A percentile compares a stretch with the other conserved stretches of the same genome.
Conservation (phyloP, 768 basidiomycete genomes). For the Crepidotus variabilis region DNA sequence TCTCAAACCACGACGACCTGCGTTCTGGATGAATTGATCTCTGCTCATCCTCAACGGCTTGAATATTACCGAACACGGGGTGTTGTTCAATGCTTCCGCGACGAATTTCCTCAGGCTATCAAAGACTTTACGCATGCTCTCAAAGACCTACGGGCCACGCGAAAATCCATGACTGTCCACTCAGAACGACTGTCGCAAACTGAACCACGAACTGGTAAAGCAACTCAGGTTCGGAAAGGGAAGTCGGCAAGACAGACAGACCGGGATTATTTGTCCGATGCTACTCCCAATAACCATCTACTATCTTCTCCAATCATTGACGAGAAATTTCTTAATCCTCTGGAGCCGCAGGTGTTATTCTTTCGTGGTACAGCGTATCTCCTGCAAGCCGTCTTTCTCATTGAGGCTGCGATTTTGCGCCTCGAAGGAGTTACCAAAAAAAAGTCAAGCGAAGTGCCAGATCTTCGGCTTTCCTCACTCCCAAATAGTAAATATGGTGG, state of each 20-base stretch:
- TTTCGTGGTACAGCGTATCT: slow-evolving; percentile 80
- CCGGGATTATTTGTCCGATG: slow-evolving; percentile 66
- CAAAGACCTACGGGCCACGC: slow-evolving; percentile 68
- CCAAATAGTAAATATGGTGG: slow-evolving; percentile 79
- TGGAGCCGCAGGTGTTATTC: slow-evolving; percentile 83
- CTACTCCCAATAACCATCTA: slow-evolving; percentile 58
- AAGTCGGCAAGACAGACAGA: slow-evolving; percentile 38
- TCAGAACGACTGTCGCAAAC: slow-evolving; percentile 33
- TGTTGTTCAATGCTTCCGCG: slow-evolving; percentile 85
- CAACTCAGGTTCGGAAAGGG: slow-evolving; percentile 54
- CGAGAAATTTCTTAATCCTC: slow-evolving; percentile 79
- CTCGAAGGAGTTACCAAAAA: slow-evolving; percentile 67
- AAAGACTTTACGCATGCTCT: slow-evolving; percentile 82
- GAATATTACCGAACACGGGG: slow-evolving; percentile 90
- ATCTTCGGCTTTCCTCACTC: slow-evolving; percentile 74
- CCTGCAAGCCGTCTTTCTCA: slow-evolving; percentile 70
- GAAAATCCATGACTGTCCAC: slow-evolving; percentile 62
- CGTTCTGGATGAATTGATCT: slow-evolving; percentile 79
- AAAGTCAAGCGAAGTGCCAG: slow-evolving; percentile 61
- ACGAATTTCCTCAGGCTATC: slow-evolving; percentile 70
- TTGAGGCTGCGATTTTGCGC: slow-evolving; percentile 68
- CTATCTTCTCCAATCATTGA: slow-evolving; percentile 69
- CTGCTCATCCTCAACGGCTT: slow-evolving; percentile 65
- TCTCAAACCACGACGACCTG: slow-evolving; percentile 79
- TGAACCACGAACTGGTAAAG: slow-evolving; percentile 31